Conservation (phyloP, 2,329 filamentous ascomycete species). For the Dactylella cylindrospora region DNA sequence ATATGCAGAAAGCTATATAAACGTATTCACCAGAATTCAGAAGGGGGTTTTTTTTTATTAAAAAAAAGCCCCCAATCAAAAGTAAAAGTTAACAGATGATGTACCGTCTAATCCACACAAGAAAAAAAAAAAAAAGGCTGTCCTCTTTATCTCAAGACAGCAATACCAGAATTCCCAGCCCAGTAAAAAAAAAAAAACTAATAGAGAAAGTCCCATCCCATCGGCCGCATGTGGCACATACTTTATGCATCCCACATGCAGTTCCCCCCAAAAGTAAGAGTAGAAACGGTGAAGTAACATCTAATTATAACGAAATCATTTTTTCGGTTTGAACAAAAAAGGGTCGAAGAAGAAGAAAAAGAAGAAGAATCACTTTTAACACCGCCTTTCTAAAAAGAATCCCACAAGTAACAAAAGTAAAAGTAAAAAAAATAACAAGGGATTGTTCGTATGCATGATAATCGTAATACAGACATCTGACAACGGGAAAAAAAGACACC, state of each 20-base stretch:
- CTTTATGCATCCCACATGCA: slow-evolving; percentile 1
- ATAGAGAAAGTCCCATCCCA: background rate
- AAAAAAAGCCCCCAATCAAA: too few species aligned
- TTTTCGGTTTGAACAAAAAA: background rate
- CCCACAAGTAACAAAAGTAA: background rate
- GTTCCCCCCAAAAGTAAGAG: background rate
- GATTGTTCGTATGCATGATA: too few species aligned
- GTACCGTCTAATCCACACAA: background rate
- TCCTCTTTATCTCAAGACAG: slow-evolving; percentile 26
- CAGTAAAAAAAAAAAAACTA: background rate
- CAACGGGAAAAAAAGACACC: background rate
- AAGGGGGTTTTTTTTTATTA: too few species aligned
- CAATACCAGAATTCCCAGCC: too few species aligned
- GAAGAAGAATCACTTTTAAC: slow-evolving; percentile 16
- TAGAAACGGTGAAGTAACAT: background rate
- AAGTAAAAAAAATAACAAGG: background rate
- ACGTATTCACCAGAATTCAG: too few species aligned
- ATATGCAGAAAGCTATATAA: too few species aligned
- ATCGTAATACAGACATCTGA: background rate
- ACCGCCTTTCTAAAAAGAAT: background rate
- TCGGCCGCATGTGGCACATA: background rate
- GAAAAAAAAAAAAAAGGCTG: slow-evolving; percentile 14
- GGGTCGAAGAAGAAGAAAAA: slow-evolving; percentile 33
- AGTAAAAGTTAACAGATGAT: too few species aligned
- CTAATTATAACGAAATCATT: background rate